Evolutionary conservation across 345 rosid species (phyloP).

Genomic region (Nephelium lappaceum): DNA sequence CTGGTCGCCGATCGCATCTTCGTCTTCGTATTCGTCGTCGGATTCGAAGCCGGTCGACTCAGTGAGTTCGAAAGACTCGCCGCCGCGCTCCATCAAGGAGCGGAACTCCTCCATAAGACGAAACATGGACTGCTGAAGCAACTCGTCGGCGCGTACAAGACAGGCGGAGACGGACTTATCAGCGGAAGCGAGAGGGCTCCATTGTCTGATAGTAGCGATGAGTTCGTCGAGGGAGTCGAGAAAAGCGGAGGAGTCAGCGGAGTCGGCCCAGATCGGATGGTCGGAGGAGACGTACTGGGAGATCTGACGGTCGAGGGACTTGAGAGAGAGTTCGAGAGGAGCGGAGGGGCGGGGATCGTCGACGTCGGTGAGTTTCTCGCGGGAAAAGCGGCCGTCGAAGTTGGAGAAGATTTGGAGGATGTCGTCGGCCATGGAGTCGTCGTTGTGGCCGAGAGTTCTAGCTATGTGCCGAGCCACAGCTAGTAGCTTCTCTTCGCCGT

Average conservation of each 20-base stretch:
- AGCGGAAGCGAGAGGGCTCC: conserved; percentile 54
- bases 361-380: conserved; percentile 60
- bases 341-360: conserved; percentile 45
- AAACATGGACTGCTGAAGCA: conserved; percentile 84
- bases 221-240: conserved; percentile 76
- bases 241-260: conserved; percentile 72
- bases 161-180: conserved; percentile 54
- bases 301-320: conserved; percentile 71
- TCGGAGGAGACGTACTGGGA: conserved; percentile 63
- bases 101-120: conserved; percentile 78
- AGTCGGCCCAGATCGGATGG: conserved; percentile 83
- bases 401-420: conserved; percentile 88
- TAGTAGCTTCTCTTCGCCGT: conserved; percentile 89
- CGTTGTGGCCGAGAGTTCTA: conserved; percentile 80
- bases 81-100: conserved; percentile 74
- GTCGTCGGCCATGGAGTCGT: conserved; percentile 85
- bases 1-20: conserved; percentile 32
- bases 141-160: conserved; percentile 71
- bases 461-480: conserved; percentile 97
- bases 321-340: conserved; percentile 53
- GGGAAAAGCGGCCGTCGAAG: conserved; percentile 87
- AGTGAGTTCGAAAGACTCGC: conserved; percentile 57
- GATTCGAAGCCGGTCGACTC: conserved; percentile 44
- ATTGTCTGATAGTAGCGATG: conserved; percentile 48
- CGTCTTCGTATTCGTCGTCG: conserved; percentile 48